Percentiles rank a stretch among this genome's conserved stretches.
These are phyloP conservation scores for Candida sphagnicola DNA, from an alignment of 805 yeast species.

Conservation along the genomic window DNA sequence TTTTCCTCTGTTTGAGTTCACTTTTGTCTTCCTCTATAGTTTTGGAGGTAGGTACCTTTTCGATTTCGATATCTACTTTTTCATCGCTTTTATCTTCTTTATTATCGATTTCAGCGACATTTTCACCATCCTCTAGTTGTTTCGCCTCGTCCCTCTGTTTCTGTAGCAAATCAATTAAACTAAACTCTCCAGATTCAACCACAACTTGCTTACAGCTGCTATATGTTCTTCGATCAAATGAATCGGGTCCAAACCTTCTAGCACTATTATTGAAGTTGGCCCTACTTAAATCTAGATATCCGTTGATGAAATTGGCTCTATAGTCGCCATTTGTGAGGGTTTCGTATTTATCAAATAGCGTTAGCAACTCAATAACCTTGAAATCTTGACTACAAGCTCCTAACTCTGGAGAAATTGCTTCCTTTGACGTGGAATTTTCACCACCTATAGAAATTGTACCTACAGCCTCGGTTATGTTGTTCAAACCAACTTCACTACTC, in stretches of 20 bases:
- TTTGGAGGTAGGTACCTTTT: no score
- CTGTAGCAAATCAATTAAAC: slow-evolving; percentile 9
- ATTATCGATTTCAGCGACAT: no score
- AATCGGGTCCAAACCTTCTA: slow-evolving; percentile 35
- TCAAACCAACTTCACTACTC: no score
- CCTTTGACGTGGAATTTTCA: background rate
- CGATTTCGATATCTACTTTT: no score
- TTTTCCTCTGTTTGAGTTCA: no score
- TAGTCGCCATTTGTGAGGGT: slow-evolving; percentile 14
- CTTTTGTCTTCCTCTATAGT: no score
- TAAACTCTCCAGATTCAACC: slow-evolving; percentile 6
- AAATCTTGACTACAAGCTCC: slow-evolving; percentile 9
- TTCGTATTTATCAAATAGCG: slow-evolving; percentile 31
- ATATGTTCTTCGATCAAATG: slow-evolving; percentile 36
- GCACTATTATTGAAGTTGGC: slow-evolving; percentile 38
- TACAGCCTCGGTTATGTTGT: background rate
- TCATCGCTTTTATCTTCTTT: no score
- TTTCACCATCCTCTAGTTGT: slow-evolving; percentile 1
- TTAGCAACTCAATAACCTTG: slow-evolving; percentile 20
- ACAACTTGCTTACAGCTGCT: slow-evolving; percentile 19
- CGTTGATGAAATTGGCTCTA: slow-evolving; percentile 23
- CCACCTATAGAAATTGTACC: background rate
- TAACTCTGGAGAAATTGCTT: background rate
- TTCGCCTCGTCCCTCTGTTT: no score
- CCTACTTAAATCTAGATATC: slow-evolving; percentile 39